Evolutionary conservation across 371 early-diverging fungal genomes (phyloP).

Genomic region (Rhizomucor pusillus): DNA sequence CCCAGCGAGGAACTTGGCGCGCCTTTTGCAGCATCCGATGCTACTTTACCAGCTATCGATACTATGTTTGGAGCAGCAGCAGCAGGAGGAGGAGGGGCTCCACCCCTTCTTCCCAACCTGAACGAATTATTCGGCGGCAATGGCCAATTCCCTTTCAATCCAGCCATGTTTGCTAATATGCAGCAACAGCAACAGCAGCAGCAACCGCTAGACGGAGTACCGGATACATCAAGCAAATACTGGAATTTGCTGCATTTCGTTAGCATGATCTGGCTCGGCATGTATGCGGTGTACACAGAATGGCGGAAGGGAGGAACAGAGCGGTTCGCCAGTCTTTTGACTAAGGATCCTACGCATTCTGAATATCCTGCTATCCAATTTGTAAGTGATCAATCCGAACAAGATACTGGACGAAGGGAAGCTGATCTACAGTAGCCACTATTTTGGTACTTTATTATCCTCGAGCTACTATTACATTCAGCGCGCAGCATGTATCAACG

Average conservation of each 20-base stretch:
- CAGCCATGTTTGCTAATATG: conserved; percentile 25
- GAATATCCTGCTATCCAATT: conserved; percentile 24
- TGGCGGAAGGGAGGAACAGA: conserved; percentile 35
- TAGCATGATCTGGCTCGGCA: conserved; percentile 41
- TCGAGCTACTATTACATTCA: conserved; percentile 55
- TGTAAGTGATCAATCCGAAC: conserved; percentile 17
- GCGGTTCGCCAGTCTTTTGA: conserved; percentile 36
- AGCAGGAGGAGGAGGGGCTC: conserved; percentile 10
- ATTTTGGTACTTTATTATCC: conserved; percentile 64
- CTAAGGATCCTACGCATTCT: conserved; percentile 1
- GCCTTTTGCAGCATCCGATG: conserved; percentile 21
- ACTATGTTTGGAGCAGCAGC: conserved; percentile 11
- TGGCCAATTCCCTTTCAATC: conserved; percentile 25
- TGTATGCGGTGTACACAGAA: conserved; percentile 50
- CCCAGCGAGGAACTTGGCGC: conserved; percentile 46
- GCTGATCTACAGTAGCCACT: conserved; percentile 33
- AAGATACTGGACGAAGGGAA: neutral
- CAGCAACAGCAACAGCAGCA: conserved; percentile 27
- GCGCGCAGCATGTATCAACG: conserved; percentile 51
- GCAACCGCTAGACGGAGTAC: conserved; percentile 2
- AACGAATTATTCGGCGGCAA: conserved; percentile 17
- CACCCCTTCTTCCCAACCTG: conserved; percentile 8
- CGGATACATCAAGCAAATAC: conserved; percentile 36
- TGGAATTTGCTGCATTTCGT: conserved; percentile 56
- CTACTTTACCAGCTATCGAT: conserved; percentile 5